Evolutionary conservation across 202 grass and related monocot species (phyloP), one percentile per base, ranked within the genome.

Genomic region (Zizania palustris): DNA sequence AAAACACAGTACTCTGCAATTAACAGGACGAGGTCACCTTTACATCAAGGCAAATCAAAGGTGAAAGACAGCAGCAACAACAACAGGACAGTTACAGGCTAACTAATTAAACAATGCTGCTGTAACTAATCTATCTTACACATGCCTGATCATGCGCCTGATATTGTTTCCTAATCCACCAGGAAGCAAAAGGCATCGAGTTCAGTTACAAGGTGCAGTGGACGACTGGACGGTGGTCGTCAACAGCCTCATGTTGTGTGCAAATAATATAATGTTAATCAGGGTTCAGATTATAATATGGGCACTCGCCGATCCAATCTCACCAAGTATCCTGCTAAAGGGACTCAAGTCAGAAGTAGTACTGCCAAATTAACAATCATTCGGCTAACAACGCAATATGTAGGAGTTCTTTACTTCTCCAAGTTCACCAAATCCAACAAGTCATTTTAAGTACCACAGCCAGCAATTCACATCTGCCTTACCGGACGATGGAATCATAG

Each of bases 261-360:
- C 45, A 63, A 69, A 44, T 75, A 80, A 75, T 84, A 8, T 80
- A 80, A 75, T 70, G 20, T 0, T 35, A 40, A 58, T 15, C 2
- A 72, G 50, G 16, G 8, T 50, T 66, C 53, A 55, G 14, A 70
- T 50, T 72, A 65, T 64, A 55, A 73, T 56, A 72, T 65, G 22
- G 21, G 57, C 69, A 74, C 38, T 21, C 10, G 5, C 33, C 36
- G 35, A 72, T 81, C 67, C 16, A 67, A 80, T 80, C 78, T 80
- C 18, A 54, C 36, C 15, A 70, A 4, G 14, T 33, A 51, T 35
- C 8, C 63, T 51, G 20, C 67, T 67, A 51, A 35, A 49, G 43
- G 28, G 48, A 28, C 46, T 9, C 9, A 51, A 41, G 34, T 80
- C 43, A 71, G 55, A 80, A 71, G 18, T 69, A 22, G 1, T n/a